Conservation (phyloP, 805 yeast species). For the Kazachstania taianensis region DNA sequence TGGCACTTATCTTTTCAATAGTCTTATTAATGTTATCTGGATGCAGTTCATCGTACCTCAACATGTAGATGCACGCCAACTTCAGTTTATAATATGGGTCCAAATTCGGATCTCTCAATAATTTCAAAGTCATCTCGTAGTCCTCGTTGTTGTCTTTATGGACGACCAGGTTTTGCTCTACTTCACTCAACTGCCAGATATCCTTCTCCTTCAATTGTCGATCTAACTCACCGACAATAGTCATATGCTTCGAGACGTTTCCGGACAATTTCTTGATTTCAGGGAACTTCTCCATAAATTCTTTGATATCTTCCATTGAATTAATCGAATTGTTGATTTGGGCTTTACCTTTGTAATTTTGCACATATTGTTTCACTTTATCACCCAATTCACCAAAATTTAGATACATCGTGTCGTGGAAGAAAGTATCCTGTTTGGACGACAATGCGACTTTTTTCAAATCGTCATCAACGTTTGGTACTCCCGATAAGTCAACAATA, state of each 20-base stretch:
- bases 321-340: slow-evolving; percentile 58
- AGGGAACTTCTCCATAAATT: slow-evolving; percentile 85
- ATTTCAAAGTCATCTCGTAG: slow-evolving; percentile 41
- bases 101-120: slow-evolving; percentile 39
- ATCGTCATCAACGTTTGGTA: slow-evolving; percentile 49
- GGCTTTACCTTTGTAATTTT: slow-evolving; percentile 69
- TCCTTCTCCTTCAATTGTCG: slow-evolving; percentile 52
- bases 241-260: slow-evolving; percentile 86
- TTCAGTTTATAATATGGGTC: slow-evolving; percentile 55
- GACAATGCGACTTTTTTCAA: slow-evolving; percentile 55
- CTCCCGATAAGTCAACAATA: slow-evolving; percentile 54
- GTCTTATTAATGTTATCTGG: slow-evolving; percentile 32
- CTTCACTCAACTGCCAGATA: slow-evolving; percentile 78
- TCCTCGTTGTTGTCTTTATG: slow-evolving; percentile 50
- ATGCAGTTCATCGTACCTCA: slow-evolving; percentile 50
- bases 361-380: slow-evolving; percentile 72
- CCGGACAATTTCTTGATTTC: slow-evolving; percentile 83
- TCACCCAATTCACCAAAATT: slow-evolving; percentile 95
- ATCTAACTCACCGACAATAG: slow-evolving; percentile 79
- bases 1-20: slow-evolving; percentile 41
- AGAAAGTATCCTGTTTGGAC: slow-evolving; percentile 66
- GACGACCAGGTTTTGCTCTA: slow-evolving; percentile 78
- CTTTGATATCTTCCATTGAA: slow-evolving; percentile 81
- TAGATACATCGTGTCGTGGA: slow-evolving; percentile 67
- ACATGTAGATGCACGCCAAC: slow-evolving; percentile 60